Evolutionary conservation across 2,329 filamentous ascomycete species (phyloP).

Genomic region (Colletotrichum sp.): DNA sequence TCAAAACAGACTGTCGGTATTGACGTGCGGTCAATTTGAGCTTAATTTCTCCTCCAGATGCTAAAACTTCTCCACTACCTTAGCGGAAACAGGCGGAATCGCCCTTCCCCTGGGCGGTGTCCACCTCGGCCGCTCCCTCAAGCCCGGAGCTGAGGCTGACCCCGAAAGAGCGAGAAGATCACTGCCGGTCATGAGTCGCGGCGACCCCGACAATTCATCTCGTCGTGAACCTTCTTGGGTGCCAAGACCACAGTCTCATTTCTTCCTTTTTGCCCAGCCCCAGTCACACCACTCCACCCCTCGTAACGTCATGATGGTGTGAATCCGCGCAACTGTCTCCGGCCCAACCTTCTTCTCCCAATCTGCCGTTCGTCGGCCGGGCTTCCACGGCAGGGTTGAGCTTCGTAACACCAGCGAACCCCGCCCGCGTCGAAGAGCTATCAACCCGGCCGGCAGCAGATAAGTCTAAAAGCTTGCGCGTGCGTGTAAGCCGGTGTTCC

Average conservation of each 20-base stretch:
- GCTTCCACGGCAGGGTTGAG: background rate
- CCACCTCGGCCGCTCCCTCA: constrained; percentile 1
- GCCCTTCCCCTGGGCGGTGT: background rate
- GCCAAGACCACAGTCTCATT: background rate
- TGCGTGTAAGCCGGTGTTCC: background rate
- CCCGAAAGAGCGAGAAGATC: background rate
- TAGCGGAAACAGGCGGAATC: background rate
- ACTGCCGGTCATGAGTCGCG: constrained; percentile 11
- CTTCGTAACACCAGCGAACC: background rate
- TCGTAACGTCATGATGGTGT: background rate
- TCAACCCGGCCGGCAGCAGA: background rate
- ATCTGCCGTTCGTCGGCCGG: background rate
- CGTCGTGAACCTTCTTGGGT: background rate
- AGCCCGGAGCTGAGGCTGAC: background rate
- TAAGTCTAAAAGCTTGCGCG: background rate
- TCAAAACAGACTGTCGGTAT: background rate
- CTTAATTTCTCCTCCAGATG: background rate
- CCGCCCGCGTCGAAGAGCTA: background rate
- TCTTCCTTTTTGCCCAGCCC: background rate
- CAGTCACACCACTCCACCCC: background rate
- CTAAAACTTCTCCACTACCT: background rate
- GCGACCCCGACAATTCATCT: background rate
- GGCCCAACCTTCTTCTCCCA: background rate
- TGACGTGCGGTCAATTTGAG: background rate
- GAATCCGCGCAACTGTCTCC: background rate